These are phyloP conservation scores for Naganishia kalamii DNA, from an alignment of 768 basidiomycete species.

Conservation along the genomic window DNA sequence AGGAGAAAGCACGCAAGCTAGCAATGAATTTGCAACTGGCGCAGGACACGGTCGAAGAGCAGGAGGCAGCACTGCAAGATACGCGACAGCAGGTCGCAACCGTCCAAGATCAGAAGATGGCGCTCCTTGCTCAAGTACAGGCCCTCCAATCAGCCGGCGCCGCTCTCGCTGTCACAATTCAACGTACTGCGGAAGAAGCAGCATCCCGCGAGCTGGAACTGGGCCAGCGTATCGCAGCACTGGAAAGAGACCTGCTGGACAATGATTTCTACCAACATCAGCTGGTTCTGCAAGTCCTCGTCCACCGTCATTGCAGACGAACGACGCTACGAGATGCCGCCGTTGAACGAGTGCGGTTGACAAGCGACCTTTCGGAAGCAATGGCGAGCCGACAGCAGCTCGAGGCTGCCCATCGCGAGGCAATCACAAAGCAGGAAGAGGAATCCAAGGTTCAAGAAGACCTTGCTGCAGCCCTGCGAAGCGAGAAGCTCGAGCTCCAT, in stretches of 20 bases:
- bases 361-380: no score
- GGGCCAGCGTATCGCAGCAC: not conserved
- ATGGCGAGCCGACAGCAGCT: no score
- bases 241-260: not conserved
- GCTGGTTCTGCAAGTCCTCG: not conserved
- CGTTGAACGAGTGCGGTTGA: no score
- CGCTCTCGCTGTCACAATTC: not conserved
- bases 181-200: not conserved
- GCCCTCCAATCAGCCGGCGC: not conserved
- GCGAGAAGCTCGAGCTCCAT: not conserved
- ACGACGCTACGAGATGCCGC: no score
- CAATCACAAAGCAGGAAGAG: not conserved
- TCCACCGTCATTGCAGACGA: no score
- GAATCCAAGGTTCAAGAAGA: not conserved
- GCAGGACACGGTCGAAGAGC: conserved; percentile 15
- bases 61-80: conserved; percentile 1
- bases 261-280: not conserved
- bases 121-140: not conserved
- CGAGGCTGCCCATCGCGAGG: not conserved
- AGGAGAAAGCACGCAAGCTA: conserved; percentile 21
- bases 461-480: not conserved
- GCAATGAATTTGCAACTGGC: conserved; percentile 22
- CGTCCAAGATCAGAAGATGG: not conserved
- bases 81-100: not conserved
- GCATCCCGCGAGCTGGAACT: not conserved